These are phyloP conservation scores for Hypoxylon lienhwacheense DNA, from an alignment of 495 filamentous ascomycete species.

Conservation along the genomic window DNA sequence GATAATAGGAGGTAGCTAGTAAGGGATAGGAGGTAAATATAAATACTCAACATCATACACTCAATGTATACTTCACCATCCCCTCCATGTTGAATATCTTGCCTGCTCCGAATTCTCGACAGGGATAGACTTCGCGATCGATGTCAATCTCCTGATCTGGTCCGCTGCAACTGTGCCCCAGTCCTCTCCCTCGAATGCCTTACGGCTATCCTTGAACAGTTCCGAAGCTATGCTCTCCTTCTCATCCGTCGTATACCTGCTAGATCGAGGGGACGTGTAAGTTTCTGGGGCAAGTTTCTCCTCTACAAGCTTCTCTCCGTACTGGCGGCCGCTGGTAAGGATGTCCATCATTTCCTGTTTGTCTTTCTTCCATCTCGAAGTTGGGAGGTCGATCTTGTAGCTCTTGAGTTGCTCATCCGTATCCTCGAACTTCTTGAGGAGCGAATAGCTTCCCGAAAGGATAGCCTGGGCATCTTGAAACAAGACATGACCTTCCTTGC, in stretches of 20 bases:
- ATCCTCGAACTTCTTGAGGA: constrained; percentile 34
- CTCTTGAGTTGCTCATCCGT: constrained; percentile 28
- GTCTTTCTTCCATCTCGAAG: constrained; percentile 43
- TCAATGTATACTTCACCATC: background rate
- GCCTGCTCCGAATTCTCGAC: constrained; percentile 1
- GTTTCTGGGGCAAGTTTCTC: constrained; percentile 32
- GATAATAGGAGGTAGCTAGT: background rate
- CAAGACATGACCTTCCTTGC: constrained; percentile 31
- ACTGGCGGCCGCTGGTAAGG: constrained; percentile 37
- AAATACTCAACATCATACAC: background rate
- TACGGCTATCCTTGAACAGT: constrained; percentile 41
- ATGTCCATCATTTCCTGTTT: constrained; percentile 38
- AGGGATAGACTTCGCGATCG: constrained; percentile 37
- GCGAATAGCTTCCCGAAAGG: constrained; percentile 12
- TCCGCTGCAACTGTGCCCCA: constrained; percentile 43
- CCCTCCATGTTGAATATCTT: background rate
- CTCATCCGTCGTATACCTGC: constrained; percentile 32
- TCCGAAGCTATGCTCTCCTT: constrained; percentile 35
- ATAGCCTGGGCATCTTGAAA: constrained; percentile 20
- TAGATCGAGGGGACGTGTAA: constrained; percentile 6
- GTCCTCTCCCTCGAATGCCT: constrained; percentile 28
- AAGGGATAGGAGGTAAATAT: background rate
- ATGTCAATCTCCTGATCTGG: constrained; percentile 41
- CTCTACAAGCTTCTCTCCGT: constrained; percentile 43
- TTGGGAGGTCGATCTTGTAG: constrained; percentile 29